Evolutionary conservation across 2,329 filamentous ascomycete genomes (phyloP), one percentile per base, ranked within the genome.

Genomic region (Ophiobolus disseminans): DNA sequence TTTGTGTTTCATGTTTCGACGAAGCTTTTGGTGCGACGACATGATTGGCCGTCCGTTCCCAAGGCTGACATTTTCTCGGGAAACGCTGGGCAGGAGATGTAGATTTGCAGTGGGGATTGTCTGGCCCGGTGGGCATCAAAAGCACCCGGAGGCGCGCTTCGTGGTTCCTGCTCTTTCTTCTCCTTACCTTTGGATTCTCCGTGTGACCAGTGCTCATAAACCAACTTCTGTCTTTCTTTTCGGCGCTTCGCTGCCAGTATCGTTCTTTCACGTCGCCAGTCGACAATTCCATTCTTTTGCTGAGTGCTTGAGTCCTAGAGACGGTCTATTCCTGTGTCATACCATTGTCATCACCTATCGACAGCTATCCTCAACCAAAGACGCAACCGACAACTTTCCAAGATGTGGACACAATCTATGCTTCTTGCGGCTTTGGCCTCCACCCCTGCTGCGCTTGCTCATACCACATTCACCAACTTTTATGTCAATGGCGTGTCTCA

Each of bases 191-290:
- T 43, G 48, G 40, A 51, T 44, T 44, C 53, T 51, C 55, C n/a
- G n/a, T n/a, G n/a, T 40, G 49, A 41, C 44, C 20, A 40, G 35
- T 14, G 36, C 35, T 60, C 48, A 53, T 48, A 55, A 58, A 43
- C 62, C 58, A 66, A 60, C 65, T 68, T 66, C 43, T 54, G 63
- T 68, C 68, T 57, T 60, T 72, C 66, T 40, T 66, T 67, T 42
- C 40, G 62, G 55, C 53, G 53, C 51, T 62, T 51, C 45, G 59
- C 55, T 59, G 57, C 60, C 63, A 53, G 40, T 62, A 60, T 51
- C 69, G 54, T 60, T 73, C 69, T 65, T 44, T 72, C 59, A 51
- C 48, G 69, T 70, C 70, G 69, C 70, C 60, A 73, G 69, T 68
- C 70, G 70, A 69, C 65, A 49, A 45, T n/a, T 65, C 51, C 69